Percentiles rank a stretch among this genome's conserved stretches.
Evolutionary conservation across 495 filamentous ascomycete genomes (phyloP).

Genomic region (Aspergillus saccharolyticus): DNA sequence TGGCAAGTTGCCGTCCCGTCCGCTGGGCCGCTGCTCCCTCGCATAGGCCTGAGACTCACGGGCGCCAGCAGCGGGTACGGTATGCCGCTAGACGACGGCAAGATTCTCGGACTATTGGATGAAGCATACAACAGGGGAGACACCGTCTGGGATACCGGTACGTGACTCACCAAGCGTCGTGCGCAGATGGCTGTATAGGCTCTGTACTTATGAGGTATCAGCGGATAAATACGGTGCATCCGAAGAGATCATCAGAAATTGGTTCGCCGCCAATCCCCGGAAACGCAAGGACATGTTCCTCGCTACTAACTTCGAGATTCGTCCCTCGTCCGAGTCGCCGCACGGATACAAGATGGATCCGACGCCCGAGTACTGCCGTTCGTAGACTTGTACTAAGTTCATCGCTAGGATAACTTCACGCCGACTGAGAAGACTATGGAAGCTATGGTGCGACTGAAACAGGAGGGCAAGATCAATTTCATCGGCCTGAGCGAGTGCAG

Average conservation of each 20-base stretch:
- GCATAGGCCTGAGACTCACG: constrained; percentile 55
- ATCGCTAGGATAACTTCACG: constrained; percentile 37
- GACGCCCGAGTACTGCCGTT: constrained; percentile 48
- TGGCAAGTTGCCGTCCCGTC: constrained; percentile 28
- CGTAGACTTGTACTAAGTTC: constrained; percentile 61
- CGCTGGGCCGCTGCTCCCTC: constrained; percentile 49
- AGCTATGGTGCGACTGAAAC: constrained; percentile 45
- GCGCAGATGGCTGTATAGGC: no score
- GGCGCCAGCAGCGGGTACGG: constrained; percentile 48
- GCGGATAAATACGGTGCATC: constrained; percentile 45
- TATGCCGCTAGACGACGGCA: constrained; percentile 27
- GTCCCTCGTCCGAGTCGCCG: constrained; percentile 11
- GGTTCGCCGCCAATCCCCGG: constrained; percentile 47
- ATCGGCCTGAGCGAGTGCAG: constrained; percentile 57
- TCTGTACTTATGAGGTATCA: constrained; percentile 8
- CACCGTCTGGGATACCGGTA: constrained; percentile 54
- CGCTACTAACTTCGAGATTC: constrained; percentile 53
- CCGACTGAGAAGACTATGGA: constrained; percentile 63
- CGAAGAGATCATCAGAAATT: constrained; percentile 49
- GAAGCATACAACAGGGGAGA: constrained; percentile 48
- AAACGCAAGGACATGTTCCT: constrained; percentile 57
- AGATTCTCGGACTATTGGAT: constrained; percentile 40
- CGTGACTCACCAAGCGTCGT: neutral
- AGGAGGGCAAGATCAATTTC: constrained; percentile 54
- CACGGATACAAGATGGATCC: constrained; percentile 30